phyloP scores from a whole-genome alignment of 352 stramenopile species.

The Paralagenidium karlingii region DNA sequence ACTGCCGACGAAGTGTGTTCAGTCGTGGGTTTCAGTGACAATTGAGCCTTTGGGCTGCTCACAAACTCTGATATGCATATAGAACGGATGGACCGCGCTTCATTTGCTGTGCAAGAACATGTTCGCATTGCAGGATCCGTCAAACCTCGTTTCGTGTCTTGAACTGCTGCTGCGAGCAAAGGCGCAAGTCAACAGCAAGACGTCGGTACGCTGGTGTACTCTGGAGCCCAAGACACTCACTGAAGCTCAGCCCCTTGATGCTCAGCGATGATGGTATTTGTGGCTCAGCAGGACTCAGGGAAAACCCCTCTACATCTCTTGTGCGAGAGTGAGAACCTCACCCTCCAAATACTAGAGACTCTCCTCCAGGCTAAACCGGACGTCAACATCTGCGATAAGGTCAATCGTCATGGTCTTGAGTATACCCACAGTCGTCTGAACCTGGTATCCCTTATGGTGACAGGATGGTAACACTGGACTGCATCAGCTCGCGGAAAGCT shows the following conservation, averaged over 20 bases:
- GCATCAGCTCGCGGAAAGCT: slow-evolving; percentile 50
- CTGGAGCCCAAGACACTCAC: too few species aligned
- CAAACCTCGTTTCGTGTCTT: slow-evolving; percentile 23
- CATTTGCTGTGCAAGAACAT: slow-evolving; percentile 66
- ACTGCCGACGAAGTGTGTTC: slow-evolving; percentile 46
- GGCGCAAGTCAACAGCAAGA: slow-evolving; percentile 22
- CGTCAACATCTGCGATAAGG: slow-evolving; percentile 32
- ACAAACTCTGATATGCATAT: not conserved
- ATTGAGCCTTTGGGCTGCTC: not conserved
- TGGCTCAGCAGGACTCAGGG: slow-evolving; percentile 13
- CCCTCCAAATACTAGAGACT: slow-evolving; percentile 12
- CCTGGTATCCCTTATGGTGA: not conserved
- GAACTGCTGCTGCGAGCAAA: slow-evolving; percentile 22
- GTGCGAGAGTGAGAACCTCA: slow-evolving; percentile 54
- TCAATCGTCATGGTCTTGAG: slow-evolving; percentile 8
- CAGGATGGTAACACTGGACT: slow-evolving; percentile 55
- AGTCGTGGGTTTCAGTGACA: not conserved
- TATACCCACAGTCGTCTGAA: not conserved
- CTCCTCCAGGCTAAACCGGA: slow-evolving; percentile 27
- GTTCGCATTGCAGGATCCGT: slow-evolving; percentile 7
- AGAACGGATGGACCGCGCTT: slow-evolving; percentile 60
- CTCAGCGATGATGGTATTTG: too few species aligned
- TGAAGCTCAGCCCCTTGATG: too few species aligned
- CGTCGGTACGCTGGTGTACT: slow-evolving; percentile 11
- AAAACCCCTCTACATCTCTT: slow-evolving; percentile 15